These are phyloP conservation scores for Vaccinium vitisidaea DNA, from an alignment of 148 eudicot species.

Conservation along the genomic window DNA sequence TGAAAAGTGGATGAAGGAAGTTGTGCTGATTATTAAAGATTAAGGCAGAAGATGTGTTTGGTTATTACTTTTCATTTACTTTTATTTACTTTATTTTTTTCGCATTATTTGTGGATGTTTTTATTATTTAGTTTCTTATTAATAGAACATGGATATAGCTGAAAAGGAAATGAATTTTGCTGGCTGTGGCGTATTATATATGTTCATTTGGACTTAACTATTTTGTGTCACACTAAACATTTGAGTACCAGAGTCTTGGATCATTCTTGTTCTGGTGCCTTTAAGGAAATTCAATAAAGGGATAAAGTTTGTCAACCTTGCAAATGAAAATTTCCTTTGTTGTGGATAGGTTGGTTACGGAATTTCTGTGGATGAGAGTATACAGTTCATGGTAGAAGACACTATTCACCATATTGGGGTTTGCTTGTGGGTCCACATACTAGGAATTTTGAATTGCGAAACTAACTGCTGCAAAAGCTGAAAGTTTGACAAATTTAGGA, in stretches of 20 bases:
- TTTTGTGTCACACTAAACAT: background rate
- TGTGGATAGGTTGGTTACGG: background rate
- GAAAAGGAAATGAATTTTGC: background rate
- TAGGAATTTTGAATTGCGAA: background rate
- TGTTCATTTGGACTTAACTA: background rate
- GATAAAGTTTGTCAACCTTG: background rate
- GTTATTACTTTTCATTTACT: background rate
- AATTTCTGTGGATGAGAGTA: background rate
- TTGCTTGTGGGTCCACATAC: background rate
- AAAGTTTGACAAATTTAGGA: background rate
- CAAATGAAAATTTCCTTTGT: background rate
- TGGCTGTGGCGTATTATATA: background rate
- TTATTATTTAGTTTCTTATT: background rate
- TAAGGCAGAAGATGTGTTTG: background rate
- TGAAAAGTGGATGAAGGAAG: background rate
- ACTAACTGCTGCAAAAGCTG: background rate
- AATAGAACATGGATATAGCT: background rate
- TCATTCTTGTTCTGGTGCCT: background rate
- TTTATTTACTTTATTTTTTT: background rate
- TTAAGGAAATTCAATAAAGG: background rate
- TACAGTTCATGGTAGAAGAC: background rate
- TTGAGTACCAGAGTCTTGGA: background rate
- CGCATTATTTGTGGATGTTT: background rate
- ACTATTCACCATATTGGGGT: constrained; percentile 1
- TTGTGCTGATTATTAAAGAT: background rate